phyloP scores from a whole-genome alignment of 352 stramenopile genomes.

The Phytophthora multivora region DNA sequence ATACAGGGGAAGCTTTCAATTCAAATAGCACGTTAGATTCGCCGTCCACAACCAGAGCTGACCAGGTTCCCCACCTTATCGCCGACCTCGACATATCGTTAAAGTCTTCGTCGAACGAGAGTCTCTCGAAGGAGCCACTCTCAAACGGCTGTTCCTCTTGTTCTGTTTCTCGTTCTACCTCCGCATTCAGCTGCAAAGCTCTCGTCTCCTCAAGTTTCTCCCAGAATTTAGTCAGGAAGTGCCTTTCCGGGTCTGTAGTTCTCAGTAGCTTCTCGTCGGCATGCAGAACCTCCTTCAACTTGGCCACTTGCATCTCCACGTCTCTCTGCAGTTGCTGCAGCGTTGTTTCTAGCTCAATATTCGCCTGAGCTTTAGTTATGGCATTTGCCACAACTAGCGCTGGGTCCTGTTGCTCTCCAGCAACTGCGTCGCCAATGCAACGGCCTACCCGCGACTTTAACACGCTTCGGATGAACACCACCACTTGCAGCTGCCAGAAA shows the following conservation, averaged over 20 bases:
- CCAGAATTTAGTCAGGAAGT: constrained; percentile 34
- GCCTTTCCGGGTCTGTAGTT: not conserved
- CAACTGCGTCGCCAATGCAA: constrained; percentile 11
- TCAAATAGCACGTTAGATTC: not conserved
- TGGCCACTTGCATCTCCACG: constrained; percentile 8
- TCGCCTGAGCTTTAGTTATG: constrained; percentile 8
- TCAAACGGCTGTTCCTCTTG: constrained; percentile 7
- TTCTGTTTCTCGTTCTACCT: constrained; percentile 12
- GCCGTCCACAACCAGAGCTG: not conserved
- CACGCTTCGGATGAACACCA: constrained; percentile 40
- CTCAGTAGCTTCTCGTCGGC: not conserved
- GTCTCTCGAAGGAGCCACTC: constrained; percentile 39
- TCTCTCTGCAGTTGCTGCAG: constrained; percentile 18
- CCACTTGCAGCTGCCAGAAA: constrained; percentile 62
- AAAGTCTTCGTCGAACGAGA: constrained; percentile 52
- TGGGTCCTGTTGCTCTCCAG: constrained; percentile 6
- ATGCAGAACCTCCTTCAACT: constrained; percentile 9
- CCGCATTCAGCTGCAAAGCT: constrained; percentile 3
- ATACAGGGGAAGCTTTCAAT: constrained; percentile 39
- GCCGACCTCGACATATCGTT: constrained; percentile 44
- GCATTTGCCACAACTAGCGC: constrained; percentile 1
- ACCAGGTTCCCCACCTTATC: constrained; percentile 34
- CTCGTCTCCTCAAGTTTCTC: constrained; percentile 7
- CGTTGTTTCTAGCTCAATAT: constrained; percentile 12
- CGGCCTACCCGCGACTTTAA: constrained; percentile 17